Conservation (phyloP, 345 rosid genomes). For the Dovyalis caffra region DNA sequence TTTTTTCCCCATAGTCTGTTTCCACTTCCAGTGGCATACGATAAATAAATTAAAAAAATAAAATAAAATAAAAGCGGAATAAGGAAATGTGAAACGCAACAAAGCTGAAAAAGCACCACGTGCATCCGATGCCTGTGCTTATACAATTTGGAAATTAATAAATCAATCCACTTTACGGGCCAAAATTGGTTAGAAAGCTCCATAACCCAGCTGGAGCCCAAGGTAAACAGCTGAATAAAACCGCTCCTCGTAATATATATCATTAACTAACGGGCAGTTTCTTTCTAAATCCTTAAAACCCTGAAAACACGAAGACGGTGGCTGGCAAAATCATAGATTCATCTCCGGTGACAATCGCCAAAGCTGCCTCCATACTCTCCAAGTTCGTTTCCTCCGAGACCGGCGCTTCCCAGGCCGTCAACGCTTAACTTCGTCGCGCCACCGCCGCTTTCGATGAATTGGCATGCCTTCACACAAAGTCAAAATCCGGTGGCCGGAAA, state of each 20-base stretch:
- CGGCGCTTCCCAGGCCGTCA: conserved; percentile 4
- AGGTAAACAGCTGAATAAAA: background rate
- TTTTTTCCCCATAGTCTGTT: too few relatives aligned
- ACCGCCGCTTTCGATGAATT: conserved; percentile 3
- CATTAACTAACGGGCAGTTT: background rate
- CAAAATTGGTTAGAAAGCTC: background rate
- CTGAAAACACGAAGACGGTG: conserved; percentile 3
- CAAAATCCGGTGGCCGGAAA: background rate
- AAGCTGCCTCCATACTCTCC: conserved; percentile 1
- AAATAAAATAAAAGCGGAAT: too few relatives aligned
- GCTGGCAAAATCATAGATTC: background rate
- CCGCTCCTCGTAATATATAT: background rate
- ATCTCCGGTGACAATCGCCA: background rate
- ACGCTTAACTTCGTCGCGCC: conserved; percentile 6
- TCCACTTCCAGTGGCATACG: too few relatives aligned
- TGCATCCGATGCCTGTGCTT: too few relatives aligned
- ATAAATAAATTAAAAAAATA: too few relatives aligned
- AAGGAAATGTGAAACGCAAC: too few relatives aligned
- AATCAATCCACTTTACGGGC: background rate
- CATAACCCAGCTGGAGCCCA: too few relatives aligned
- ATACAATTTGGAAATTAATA: too few relatives aligned
- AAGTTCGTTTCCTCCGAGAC: conserved; percentile 2
- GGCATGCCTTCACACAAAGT: background rate
- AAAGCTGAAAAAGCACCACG: too few relatives aligned
- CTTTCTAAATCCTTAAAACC: background rate